Percentiles rank a stretch among this genome's conserved stretches.
These are phyloP conservation scores for Aechmea fasciata DNA, from an alignment of 176 grass and related monocot species.

Conservation along the genomic window DNA sequence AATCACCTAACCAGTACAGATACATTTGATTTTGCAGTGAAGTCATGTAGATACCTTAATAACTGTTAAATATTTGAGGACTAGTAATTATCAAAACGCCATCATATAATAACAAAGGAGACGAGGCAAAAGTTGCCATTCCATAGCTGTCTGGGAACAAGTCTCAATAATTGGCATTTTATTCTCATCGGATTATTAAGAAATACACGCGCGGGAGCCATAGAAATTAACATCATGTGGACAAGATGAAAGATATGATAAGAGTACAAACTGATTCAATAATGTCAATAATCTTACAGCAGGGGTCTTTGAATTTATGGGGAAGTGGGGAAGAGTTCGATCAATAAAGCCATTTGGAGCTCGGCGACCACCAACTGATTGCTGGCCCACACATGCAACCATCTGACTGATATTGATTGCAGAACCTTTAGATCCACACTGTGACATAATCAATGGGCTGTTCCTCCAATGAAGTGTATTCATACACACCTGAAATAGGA, in stretches of 20 bases:
- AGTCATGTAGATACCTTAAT: no score
- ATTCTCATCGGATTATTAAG: no score
- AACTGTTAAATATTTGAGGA: no score
- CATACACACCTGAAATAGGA: slow-evolving; percentile 66
- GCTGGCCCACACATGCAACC: slow-evolving; percentile 95
- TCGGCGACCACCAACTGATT: slow-evolving; percentile 89
- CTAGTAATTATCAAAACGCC: no score
- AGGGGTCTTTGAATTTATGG: slow-evolving; percentile 84
- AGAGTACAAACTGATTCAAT: slow-evolving; percentile 26
- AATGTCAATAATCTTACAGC: slow-evolving; percentile 49
- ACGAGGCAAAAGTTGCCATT: no score
- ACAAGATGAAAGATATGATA: slow-evolving; percentile 15
- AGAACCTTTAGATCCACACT: slow-evolving; percentile 99
- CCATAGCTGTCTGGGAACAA: no score
- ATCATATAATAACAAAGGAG: no score
- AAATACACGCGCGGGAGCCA: no score
- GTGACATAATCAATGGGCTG: slow-evolving; percentile 96
- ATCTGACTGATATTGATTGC: slow-evolving; percentile 97
- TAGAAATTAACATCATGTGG: neutral
- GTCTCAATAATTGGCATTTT: no score
- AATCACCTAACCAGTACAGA: neutral
- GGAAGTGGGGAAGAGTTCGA: slow-evolving; percentile 96
- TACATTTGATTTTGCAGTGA: neutral
- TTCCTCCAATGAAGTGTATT: slow-evolving; percentile 81
- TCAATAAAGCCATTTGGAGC: slow-evolving; percentile 90